Percentiles rank a stretch among this genome's conserved stretches.
Conservation (phyloP, 164 flowering plant genomes). For the Santalum album region DNA sequence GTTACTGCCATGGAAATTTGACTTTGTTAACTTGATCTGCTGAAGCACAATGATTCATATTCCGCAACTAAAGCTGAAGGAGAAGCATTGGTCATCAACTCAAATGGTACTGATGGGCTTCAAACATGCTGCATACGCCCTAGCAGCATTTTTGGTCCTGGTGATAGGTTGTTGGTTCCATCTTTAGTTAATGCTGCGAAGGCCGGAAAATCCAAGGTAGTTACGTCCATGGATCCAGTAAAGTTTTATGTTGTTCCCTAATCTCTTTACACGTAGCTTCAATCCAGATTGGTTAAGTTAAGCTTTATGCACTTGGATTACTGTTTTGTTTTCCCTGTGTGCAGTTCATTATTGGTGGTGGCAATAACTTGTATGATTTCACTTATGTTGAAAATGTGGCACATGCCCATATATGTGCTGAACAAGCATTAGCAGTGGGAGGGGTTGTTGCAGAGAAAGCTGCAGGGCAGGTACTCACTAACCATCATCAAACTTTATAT, state of each 20-base stretch:
- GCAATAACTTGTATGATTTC: conserved; percentile 82
- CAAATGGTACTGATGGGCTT: conserved; percentile 80
- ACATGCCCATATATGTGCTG: conserved; percentile 93
- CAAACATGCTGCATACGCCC: conserved; percentile 94
- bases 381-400: conserved; percentile 96
- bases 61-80: conserved; percentile 96
- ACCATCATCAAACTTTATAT: no score
- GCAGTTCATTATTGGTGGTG: conserved; percentile 94
- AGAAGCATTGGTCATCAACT: conserved; percentile 66
- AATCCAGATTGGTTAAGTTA: no score
- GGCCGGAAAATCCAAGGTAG: conserved; percentile 90
- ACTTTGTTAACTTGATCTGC: conserved; percentile 4
- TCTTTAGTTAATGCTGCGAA: conserved; percentile 83
- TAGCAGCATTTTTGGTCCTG: conserved; percentile 97
- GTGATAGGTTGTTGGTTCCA: conserved; percentile 86
- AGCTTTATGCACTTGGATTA: background rate
- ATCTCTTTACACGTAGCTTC: no score
- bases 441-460: conserved; percentile 58
- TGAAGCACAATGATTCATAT: conserved; percentile 86
- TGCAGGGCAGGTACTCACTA: conserved; percentile 76
- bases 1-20: background rate
- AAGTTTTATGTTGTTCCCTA: no score
- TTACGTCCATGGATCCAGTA: conserved; percentile 3
- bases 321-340: conserved; percentile 1
- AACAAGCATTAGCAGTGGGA: conserved; percentile 74